These are phyloP conservation scores for Coniella lustricola DNA, from an alignment of 2,329 filamentous ascomycete species.

Conservation along the genomic window DNA sequence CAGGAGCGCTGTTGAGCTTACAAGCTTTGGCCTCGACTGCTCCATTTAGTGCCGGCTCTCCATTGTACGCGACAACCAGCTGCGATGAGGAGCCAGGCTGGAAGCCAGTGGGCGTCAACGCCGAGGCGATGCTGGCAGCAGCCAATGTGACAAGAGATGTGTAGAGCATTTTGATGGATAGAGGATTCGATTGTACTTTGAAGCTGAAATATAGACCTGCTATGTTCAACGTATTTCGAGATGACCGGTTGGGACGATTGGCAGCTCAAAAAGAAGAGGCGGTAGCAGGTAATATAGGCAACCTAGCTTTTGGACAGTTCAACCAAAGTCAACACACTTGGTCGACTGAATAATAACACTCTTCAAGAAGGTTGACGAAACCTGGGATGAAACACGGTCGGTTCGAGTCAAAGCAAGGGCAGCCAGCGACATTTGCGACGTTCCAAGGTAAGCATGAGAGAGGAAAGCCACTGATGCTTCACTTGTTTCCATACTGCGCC, in stretches of 20 bases:
- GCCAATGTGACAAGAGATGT: constrained; percentile 25
- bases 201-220: not conserved
- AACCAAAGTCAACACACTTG: too few relatives aligned
- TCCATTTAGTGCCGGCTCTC: constrained; percentile 31
- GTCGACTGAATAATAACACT: too few relatives aligned
- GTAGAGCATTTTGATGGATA: constrained; percentile 25
- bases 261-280: not conserved
- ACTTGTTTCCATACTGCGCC: not conserved
- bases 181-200: too few relatives aligned
- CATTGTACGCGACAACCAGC: constrained; percentile 34
- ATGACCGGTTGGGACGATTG: not conserved
- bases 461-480: not conserved
- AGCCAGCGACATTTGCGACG: not conserved
- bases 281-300: not conserved
- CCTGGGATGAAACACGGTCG: not conserved
- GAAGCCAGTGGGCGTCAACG: constrained; percentile 35
- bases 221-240: too few relatives aligned
- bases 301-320: not conserved
- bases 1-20: too few relatives aligned
- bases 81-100: constrained; percentile 29
- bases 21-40: constrained; percentile 30
- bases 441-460: not conserved
- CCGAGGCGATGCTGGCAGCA: constrained; percentile 28
- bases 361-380: not conserved
- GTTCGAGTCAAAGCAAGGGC: not conserved